Evolutionary conservation across 2,329 filamentous ascomycete species (phyloP), one percentile per base, ranked within the genome.

Genomic region (Camptophora hylomeconis): DNA sequence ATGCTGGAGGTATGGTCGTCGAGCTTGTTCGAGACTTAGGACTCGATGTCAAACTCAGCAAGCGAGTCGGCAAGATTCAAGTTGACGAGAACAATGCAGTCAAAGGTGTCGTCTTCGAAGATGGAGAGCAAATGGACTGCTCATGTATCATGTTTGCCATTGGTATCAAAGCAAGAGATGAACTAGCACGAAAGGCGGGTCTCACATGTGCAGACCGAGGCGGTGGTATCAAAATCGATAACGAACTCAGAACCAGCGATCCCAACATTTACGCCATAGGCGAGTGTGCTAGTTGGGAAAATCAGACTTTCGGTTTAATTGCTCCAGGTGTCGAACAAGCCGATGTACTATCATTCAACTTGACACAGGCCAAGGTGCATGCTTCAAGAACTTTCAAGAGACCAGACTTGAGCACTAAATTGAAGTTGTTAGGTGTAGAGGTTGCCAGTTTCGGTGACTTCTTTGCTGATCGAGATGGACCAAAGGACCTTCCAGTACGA

Each of bases 361-460:
- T 94, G 33, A 92, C 84, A 3, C 77, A 86, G 49, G 80, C 81
- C 17, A 76, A 78, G 47, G 66, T 72, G 2, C 79, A 87, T 48
- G 54, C 70, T 5, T 70, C 71, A 2, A 65, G 79, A 17, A 62
- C 61, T 17, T 92, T 92, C 62, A 82, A 81, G 52, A 61, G 75
- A 4, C 86, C 84, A 0, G 83, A 93, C 51, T 61, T 93, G 21
- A 92, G 84, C 61, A 93, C 84, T 0, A 93, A 92, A 51, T 60
- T 93, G 17, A 93, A 93, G 61, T 62, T 93, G 0, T 65, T 93
- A 0, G 84, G 84, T 0, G 82, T 93, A 6, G 81, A 93, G 41
- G 86, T 93, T 4, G 86, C 86, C 11, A 89, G 80, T 47, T 93
- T 93, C 48, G 84, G 86, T 0, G 86, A 93, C 50, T 93, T 86